Evolutionary conservation across 225 moss, liverwort and hornwort species (phyloP).

Genomic region (Marchantia polymorpha): DNA sequence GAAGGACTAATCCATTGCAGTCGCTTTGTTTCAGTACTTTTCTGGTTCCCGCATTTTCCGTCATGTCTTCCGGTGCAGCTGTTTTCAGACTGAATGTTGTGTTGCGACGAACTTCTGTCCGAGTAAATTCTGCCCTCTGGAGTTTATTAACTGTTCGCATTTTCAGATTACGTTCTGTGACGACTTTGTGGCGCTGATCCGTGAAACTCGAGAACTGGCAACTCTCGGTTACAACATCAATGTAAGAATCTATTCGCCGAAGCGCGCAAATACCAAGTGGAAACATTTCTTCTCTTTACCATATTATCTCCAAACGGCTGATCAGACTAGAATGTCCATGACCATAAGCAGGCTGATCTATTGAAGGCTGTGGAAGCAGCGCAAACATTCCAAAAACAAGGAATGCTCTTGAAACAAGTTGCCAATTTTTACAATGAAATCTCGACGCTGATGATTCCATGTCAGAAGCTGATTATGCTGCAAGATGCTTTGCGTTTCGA

Average conservation of each 20-base stretch:
- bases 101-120: too few species aligned
- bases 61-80: too few species aligned
- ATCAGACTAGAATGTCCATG: neutral
- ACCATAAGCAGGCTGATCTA: constrained; percentile 25
- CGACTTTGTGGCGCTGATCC: constrained; percentile 37
- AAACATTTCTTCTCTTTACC: too few species aligned
- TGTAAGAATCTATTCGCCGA: constrained; percentile 13
- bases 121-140: neutral
- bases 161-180: constrained; percentile 30
- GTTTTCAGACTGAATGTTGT: too few species aligned
- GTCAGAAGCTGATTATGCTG: constrained; percentile 40
- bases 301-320: neutral
- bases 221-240: constrained; percentile 29
- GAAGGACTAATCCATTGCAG: too few species aligned
- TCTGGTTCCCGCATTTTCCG: too few species aligned
- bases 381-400: constrained; percentile 43
- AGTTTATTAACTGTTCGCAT: neutral
- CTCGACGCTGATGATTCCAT: constrained; percentile 40
- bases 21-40: too few species aligned
- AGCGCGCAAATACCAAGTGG: too few species aligned
- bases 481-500: constrained; percentile 42
- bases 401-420: constrained; percentile 43
- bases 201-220: constrained; percentile 38
- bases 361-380: constrained; percentile 36
- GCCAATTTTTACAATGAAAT: constrained; percentile 46